Evolutionary conservation across 2,329 filamentous ascomycete genomes (phyloP).

Genomic region (Penicillium concentricum): DNA sequence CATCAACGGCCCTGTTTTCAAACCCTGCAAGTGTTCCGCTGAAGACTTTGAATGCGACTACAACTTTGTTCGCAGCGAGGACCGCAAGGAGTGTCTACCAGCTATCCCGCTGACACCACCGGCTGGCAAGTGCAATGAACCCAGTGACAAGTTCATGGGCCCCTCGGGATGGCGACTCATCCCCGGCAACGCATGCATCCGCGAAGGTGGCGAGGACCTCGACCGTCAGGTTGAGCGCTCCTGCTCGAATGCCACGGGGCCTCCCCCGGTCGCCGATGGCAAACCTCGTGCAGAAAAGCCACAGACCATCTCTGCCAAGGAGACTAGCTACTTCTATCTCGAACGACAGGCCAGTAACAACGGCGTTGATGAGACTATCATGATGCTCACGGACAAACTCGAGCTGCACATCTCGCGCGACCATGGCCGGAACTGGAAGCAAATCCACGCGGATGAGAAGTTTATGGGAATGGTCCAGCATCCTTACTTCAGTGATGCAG

Average conservation of each 20-base stretch:
- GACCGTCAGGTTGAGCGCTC: conserved; percentile 72
- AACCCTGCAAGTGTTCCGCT: conserved; percentile 77
- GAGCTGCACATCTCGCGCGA: conserved; percentile 74
- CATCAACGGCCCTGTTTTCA: conserved; percentile 67
- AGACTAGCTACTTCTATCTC: conserved; percentile 69
- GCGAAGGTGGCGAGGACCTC: conserved; percentile 61
- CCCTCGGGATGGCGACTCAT: conserved; percentile 91
- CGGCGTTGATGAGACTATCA: conserved; percentile 69
- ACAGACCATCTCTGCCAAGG: conserved; percentile 61
- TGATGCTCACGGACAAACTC: conserved; percentile 59
- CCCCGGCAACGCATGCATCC: conserved; percentile 73
- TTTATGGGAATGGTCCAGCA: conserved; percentile 73
- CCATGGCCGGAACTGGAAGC: conserved; percentile 84
- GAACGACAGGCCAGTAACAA: conserved; percentile 68
- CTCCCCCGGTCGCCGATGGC: conserved; percentile 52
- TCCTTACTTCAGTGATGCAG: conserved; percentile 75
- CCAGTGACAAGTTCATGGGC: conserved; percentile 73
- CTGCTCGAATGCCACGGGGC: conserved; percentile 66
- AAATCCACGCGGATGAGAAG: conserved; percentile 56
- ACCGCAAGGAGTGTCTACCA: conserved; percentile 67
- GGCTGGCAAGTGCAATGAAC: conserved; percentile 69
- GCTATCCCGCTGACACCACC: conserved; percentile 64
- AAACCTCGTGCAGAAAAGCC: conserved; percentile 60
- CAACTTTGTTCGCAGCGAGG: conserved; percentile 71
- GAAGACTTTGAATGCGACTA: conserved; percentile 95